phyloP scores from a whole-genome alignment of 2,329 filamentous ascomycete species.

The Xylaria sp. region DNA sequence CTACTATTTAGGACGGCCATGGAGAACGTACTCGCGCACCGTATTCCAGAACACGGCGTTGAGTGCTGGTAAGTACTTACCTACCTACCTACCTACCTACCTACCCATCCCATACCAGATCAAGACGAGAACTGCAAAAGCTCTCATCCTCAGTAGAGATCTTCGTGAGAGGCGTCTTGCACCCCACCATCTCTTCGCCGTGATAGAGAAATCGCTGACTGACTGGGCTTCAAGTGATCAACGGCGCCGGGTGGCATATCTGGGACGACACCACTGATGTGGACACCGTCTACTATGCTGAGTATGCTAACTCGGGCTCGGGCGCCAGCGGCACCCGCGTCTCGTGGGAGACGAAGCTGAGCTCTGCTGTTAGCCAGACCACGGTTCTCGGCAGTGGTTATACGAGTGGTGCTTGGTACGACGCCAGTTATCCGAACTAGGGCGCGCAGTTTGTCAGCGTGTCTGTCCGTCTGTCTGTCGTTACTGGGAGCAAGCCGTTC shows the following conservation, averaged over 20 bases:
- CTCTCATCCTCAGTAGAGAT: not conserved
- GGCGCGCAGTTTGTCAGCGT: not conserved
- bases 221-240: conserved; percentile 58
- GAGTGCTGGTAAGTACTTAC: conserved; percentile 46
- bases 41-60: conserved; percentile 62
- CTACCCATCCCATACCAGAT: no score
- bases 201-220: not conserved
- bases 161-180: not conserved
- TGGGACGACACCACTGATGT: conserved; percentile 66
- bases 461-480: not conserved
- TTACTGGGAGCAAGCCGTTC: no score
- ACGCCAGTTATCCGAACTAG: conserved; percentile 38
- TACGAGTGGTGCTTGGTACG: conserved; percentile 38
- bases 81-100: not conserved
- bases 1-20: conserved; percentile 61
- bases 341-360: conserved; percentile 52
- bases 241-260: conserved; percentile 65
- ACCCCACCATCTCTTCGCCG: not conserved
- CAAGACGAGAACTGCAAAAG: not conserved
- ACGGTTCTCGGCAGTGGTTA: conserved; percentile 44
- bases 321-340: conserved; percentile 65
- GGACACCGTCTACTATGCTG: conserved; percentile 64
- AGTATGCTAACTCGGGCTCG: conserved; percentile 68
- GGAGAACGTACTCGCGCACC: conserved; percentile 58
- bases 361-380: conserved; percentile 49